Base-by-base conservation (phyloP, 2,329 filamentous ascomycete genomes). In the Cladosporium sp. region DNA sequence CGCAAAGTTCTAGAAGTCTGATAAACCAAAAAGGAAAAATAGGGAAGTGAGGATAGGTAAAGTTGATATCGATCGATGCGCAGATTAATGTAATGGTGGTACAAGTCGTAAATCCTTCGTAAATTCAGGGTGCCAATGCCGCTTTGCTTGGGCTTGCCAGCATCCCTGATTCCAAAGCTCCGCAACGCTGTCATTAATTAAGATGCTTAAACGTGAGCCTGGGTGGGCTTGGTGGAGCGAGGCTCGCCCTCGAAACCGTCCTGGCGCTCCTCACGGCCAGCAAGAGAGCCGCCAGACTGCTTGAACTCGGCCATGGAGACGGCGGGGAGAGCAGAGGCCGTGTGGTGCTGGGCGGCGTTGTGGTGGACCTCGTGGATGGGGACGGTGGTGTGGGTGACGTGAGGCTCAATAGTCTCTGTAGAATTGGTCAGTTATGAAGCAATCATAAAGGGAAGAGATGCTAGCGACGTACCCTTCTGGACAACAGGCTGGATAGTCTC, bases 321-420 rank as follows among this genome's bases (percentile, higher is more conserved):
- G 9, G 79, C 67, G 1, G 85, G 85, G 0, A 89, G 74, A 3
- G 79, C 74, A 1, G 83, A 82, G 1, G 82, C 77, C 38, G 76
- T 74, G 62, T 89, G 86, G 63, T 86, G 81, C 53, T 85, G 77
- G 1, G 84, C 74, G 12, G 79, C 74, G 44, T 84, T 81, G 60
- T 88, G 82, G 63, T 89, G 85, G 2, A 80, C 78, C 69, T 89
- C 86, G 57, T 89, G 85, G 37, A 89, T 77, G 0, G 85, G 86
- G 0, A 86, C 74, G 1, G 83, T 88, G 19, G 82, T 88, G 72
- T 89, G 86, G 1, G 88, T 74, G 3, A 89, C 62, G 13, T 80
- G 75, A 1, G 83, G 84, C 56, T 86, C 79, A 22, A 88, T 72
- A 1, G 78, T 81, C 57, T 88, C 82, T 58, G 49, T 18, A 4